Evolutionary conservation across 2,329 filamentous ascomycete genomes (phyloP).

Genomic region (Diaporthe sp.): DNA sequence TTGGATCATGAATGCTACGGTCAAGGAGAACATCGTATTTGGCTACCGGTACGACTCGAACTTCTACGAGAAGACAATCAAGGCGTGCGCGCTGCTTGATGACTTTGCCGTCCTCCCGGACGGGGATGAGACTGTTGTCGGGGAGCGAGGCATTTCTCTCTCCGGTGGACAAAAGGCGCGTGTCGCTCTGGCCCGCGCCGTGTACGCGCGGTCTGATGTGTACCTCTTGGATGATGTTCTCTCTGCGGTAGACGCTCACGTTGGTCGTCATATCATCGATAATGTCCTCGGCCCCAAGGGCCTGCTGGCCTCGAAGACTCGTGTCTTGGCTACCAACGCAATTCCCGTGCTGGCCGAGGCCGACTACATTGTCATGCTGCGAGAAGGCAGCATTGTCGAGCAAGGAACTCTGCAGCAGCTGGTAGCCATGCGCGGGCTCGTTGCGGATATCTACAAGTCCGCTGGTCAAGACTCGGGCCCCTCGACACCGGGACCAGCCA

Average conservation of each 20-base stretch:
- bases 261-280: conserved; percentile 94
- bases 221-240: conserved; percentile 95
- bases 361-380: conserved; percentile 88
- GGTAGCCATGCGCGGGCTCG: conserved; percentile 92
- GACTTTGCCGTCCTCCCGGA: conserved; percentile 95
- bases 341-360: conserved; percentile 92
- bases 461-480: conserved; percentile 69
- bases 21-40: conserved; percentile 97
- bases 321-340: conserved; percentile 94
- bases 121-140: conserved; percentile 96
- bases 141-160: conserved; percentile 95
- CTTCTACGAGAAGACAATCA: conserved; percentile 94
- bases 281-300: conserved; percentile 91
- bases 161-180: conserved; percentile 97
- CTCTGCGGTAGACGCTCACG: conserved; percentile 98
- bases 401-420: conserved; percentile 92
- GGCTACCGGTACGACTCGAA: conserved; percentile 93
- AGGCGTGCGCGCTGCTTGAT: conserved; percentile 90
- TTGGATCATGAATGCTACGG: conserved; percentile 98
- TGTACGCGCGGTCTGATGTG: conserved; percentile 96
- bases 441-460: conserved; percentile 86
- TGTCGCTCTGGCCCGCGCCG: conserved; percentile 90
- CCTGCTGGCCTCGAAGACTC: conserved; percentile 86
- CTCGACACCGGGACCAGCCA: conserved; percentile 30
- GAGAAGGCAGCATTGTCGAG: conserved; percentile 87